Evolutionary conservation across 2,329 filamentous ascomycete species (phyloP).

Genomic region (Didymella glomerata): DNA sequence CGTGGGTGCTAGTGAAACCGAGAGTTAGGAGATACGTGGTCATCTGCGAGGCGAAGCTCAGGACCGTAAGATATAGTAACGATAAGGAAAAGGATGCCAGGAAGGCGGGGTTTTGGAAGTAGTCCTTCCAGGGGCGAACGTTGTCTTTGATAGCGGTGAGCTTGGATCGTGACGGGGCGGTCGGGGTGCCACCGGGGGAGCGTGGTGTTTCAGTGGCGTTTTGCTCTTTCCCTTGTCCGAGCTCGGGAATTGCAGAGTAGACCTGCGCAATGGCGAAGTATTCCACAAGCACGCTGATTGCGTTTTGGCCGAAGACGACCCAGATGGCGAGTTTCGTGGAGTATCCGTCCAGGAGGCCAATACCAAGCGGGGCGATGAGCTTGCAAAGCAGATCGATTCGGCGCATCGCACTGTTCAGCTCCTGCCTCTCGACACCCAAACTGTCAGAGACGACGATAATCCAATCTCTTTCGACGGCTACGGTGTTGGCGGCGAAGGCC

Average conservation of each 20-base stretch:
- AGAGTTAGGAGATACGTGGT: constrained; percentile 67
- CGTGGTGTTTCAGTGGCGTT: constrained; percentile 21
- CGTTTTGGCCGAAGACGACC: constrained; percentile 61
- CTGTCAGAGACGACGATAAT: constrained; percentile 61
- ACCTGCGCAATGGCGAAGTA: constrained; percentile 63
- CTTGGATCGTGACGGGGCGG: constrained; percentile 9
- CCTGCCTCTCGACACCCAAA: constrained; percentile 41
- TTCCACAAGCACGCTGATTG: constrained; percentile 59
- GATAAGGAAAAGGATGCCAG: constrained; percentile 67
- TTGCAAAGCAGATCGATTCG: constrained; percentile 69
- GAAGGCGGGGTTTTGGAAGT: constrained; percentile 64
- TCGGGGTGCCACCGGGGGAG: constrained; percentile 14
- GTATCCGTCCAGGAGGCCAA: constrained; percentile 59
- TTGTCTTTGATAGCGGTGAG: constrained; percentile 13
- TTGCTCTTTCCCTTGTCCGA: constrained; percentile 26
- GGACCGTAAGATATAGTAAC: constrained; percentile 66
- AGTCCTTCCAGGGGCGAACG: constrained; percentile 49
- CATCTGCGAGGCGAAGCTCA: constrained; percentile 64
- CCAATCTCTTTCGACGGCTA: constrained; percentile 78
- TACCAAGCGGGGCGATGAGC: constrained; percentile 61
- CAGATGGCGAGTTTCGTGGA: constrained; percentile 61
- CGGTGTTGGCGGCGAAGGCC: constrained; percentile 68
- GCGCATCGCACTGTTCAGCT: constrained; percentile 66
- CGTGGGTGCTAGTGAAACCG: constrained; percentile 61
- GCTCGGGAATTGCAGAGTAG: constrained; percentile 43